Percentiles rank a stretch among this genome's conserved stretches.
Conservation (phyloP, 164 flowering plant genomes). For the Macadamia integrifolia region DNA sequence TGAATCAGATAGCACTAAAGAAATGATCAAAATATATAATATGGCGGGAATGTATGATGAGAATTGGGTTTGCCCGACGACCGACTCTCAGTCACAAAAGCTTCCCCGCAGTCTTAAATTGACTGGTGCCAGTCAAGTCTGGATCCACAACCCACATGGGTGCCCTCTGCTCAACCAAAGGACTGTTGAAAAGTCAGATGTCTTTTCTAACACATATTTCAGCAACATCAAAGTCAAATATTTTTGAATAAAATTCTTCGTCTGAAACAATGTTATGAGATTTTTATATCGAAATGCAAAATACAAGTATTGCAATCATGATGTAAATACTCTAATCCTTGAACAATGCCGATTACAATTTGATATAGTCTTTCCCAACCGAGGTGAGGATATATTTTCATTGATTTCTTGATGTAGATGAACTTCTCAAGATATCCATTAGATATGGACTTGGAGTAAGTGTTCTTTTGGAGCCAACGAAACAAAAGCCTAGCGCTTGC, state of each 20-base stretch:
- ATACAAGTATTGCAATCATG: neutral
- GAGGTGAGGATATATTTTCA: too few relatives aligned
- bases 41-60: too few relatives aligned
- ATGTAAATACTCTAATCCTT: conserved; percentile 4
- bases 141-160: too few relatives aligned
- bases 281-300: conserved; percentile 2
- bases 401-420: neutral
- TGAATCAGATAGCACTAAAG: too few relatives aligned
- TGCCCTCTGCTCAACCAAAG: too few relatives aligned
- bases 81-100: too few relatives aligned
- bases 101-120: too few relatives aligned
- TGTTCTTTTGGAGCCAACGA: conserved; percentile 16
- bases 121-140: too few relatives aligned
- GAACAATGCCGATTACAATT: conserved; percentile 2
- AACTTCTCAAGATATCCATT: too few relatives aligned
- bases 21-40: too few relatives aligned
- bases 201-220: conserved; percentile 25
- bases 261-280: conserved; percentile 40
- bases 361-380: neutral
- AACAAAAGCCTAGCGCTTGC: conserved; percentile 23
- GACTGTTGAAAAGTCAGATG: conserved; percentile 24
- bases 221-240: conserved; percentile 40
- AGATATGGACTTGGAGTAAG: conserved; percentile 29
- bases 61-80: too few relatives aligned
- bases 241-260: conserved; percentile 31